These are phyloP conservation scores for Dothideomycetes sp. DNA, from an alignment of 2,329 filamentous ascomycete genomes.

Conservation along the genomic window DNA sequence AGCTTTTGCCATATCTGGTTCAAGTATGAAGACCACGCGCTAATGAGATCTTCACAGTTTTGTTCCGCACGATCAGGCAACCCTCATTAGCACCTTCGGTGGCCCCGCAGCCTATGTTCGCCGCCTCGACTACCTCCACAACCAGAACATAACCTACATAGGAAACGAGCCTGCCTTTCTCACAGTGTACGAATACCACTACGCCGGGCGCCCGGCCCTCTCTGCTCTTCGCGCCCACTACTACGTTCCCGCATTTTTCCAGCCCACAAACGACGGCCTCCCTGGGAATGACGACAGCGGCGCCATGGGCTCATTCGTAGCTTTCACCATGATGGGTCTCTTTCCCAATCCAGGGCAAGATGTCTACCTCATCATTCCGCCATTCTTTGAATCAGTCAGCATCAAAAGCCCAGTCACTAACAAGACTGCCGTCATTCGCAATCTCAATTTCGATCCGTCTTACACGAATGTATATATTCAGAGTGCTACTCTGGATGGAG, in stretches of 20 bases:
- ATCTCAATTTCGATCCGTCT: slow-evolving; percentile 29
- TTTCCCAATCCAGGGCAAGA: slow-evolving; percentile 37
- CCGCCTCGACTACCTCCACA: slow-evolving; percentile 33
- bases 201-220: slow-evolving; percentile 30
- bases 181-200: slow-evolving; percentile 34
- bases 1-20: background rate
- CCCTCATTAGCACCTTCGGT: slow-evolving; percentile 28
- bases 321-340: slow-evolving; percentile 32
- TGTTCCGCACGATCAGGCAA: slow-evolving; percentile 32
- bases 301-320: slow-evolving; percentile 33
- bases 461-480: slow-evolving; percentile 34
- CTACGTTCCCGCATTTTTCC: slow-evolving; percentile 34
- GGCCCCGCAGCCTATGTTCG: slow-evolving; percentile 28
- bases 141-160: slow-evolving; percentile 31
- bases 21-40: too few relatives aligned
- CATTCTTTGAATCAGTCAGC: slow-evolving; percentile 31
- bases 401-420: slow-evolving; percentile 27
- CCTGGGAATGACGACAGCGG: slow-evolving; percentile 36
- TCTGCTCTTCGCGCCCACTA: slow-evolving; percentile 29
- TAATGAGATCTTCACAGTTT: slow-evolving; percentile 30
- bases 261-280: slow-evolving; percentile 26
- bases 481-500: slow-evolving; percentile 30
- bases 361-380: slow-evolving; percentile 32
- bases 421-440: slow-evolving; percentile 29
- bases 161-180: slow-evolving; percentile 36